Percentiles rank a stretch among this genome's conserved stretches.
These are phyloP conservation scores for Syzygium aromaticum DNA, from an alignment of 345 rosid genomes.

Conservation along the genomic window DNA sequence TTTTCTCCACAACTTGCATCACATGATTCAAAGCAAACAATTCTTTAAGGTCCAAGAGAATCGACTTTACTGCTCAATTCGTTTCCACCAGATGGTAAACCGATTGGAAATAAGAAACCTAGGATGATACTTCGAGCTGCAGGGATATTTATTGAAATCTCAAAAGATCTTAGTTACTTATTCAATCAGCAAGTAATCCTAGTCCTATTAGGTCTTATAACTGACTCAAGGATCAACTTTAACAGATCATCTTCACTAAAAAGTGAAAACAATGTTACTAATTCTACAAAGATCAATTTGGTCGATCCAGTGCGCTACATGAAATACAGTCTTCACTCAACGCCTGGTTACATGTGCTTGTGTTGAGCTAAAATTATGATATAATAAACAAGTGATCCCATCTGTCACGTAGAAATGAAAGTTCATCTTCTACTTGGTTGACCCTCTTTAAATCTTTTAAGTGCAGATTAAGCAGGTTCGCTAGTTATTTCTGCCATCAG, in stretches of 20 bases:
- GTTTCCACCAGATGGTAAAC: background rate
- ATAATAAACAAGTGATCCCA: background rate
- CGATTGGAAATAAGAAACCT: background rate
- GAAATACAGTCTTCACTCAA: background rate
- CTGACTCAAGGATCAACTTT: background rate
- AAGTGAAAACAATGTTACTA: background rate
- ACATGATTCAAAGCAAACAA: background rate
- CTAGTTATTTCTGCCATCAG: background rate
- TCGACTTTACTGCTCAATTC: background rate
- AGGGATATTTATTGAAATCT: background rate
- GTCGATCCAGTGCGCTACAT: background rate
- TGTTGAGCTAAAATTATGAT: background rate
- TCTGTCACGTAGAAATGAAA: background rate
- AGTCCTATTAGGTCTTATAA: background rate
- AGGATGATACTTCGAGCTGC: background rate
- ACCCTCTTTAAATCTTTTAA: background rate
- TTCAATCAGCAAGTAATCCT: background rate
- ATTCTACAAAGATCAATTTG: background rate
- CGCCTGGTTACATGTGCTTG: background rate
- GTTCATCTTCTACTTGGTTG: background rate
- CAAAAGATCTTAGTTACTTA: background rate
- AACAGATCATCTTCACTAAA: background rate
- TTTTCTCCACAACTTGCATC: background rate
- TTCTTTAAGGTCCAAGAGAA: background rate
- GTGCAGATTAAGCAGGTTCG: background rate